Conservation (phyloP, 2,329 filamentous ascomycete species). For the Aspergillus udagawae region DNA sequence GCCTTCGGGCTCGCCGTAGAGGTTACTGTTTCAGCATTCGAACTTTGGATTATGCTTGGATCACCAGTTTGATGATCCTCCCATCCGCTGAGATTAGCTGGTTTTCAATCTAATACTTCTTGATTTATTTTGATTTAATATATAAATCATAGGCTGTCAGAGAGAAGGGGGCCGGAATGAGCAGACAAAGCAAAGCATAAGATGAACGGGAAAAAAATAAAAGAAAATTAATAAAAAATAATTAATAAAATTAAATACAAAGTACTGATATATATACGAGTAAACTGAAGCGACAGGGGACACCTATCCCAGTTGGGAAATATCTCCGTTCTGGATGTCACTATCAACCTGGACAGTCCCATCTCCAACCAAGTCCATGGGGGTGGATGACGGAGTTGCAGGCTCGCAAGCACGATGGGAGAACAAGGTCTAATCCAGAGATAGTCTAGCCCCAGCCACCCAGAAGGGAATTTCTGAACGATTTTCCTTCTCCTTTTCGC, state of each 20-base stretch:
- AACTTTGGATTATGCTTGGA: slow-evolving; percentile 1
- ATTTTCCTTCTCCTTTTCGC: slow-evolving; percentile 12
- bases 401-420: slow-evolving; percentile 10
- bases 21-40: neutral
- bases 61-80: slow-evolving; percentile 2
- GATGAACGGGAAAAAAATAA: neutral
- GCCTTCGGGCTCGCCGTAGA: neutral
- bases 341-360: neutral
- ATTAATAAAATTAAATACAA: neutral
- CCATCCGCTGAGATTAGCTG: neutral
- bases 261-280: neutral
- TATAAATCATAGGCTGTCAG: neutral
- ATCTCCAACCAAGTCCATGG: slow-evolving; percentile 19
- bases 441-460: slow-evolving; percentile 11
- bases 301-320: neutral
- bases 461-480: slow-evolving; percentile 19
- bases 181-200: neutral
- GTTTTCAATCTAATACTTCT: neutral
- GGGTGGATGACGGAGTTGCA: slow-evolving; percentile 11
- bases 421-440: slow-evolving; percentile 7
- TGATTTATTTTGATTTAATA: neutral
- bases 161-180: neutral
- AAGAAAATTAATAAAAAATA: neutral
- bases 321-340: neutral
- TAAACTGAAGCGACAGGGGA: neutral